Base-by-base conservation (phyloP, 2,329 filamentous ascomycete genomes). In the Chaetomiaceae sp. region DNA sequence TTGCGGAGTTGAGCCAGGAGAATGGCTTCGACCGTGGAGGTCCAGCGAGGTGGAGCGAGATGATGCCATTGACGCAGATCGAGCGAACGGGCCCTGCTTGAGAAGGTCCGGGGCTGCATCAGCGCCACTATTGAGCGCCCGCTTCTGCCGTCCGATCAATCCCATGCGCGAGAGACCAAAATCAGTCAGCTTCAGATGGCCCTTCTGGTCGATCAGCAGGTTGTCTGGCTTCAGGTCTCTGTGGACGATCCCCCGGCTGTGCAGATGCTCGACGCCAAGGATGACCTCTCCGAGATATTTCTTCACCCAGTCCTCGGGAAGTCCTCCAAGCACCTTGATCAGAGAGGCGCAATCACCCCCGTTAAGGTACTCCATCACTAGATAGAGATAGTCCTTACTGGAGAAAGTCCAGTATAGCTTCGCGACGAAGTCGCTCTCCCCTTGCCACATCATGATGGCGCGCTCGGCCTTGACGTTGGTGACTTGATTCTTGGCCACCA, bases 401-500 rank as follows among this genome's bases (percentile, higher is more conserved):
- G 94, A 96, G 66, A 99, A 99, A 0, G 94, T 99, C 95, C 95
- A 99, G 73, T 97, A 99, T 11, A 99, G 79, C 73, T 99, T 99
- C 23, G 94, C 94, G 53, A 99, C 94, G 68, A 99, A 99, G 55
- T 99, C 94, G 68, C 95, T 99, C 70, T 97, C 90, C 20, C 94
- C 94, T 73, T 99, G 94, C 89, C 94, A 97, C 94, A 99, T 99
- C 94, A 99, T 97, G 67, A 99, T 99, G 20, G 95, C 95, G 61
- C 94, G 83, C 71, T 99, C 94, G 8, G 95, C 94, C 71, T 99
- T 97, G 65, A 99, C 94, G 66, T 99, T 99, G 61, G 94, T 96
- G 62, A 99, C 91, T 68, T 99, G 94, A 68, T 99, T 99, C 72
- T 99, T 99, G 57, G 94, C 94, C 58, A 99, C 90, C 94, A 99